Evolutionary conservation across 768 basidiomycete genomes (phyloP).

Genomic region (Boletus rufocinnamomeus): DNA sequence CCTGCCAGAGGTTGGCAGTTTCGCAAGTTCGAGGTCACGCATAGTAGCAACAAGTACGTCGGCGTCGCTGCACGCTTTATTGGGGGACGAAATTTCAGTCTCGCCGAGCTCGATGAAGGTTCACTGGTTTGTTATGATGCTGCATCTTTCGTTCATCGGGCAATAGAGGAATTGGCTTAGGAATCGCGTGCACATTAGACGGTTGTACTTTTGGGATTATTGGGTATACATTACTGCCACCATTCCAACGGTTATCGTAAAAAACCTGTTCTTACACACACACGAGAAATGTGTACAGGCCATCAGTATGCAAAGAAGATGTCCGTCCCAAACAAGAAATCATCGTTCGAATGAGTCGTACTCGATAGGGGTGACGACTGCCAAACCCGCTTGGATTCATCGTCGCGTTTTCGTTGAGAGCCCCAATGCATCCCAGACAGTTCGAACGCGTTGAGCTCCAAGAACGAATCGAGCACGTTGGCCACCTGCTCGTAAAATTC

Average conservation of each 20-base stretch:
- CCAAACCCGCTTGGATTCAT: conserved; percentile 51
- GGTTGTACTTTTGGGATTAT: conserved; percentile 16
- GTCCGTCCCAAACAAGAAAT: conserved; percentile 34
- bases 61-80: conserved; percentile 66
- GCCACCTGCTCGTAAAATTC: conserved; percentile 65
- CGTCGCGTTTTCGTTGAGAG: conserved; percentile 48
- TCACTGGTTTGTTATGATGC: conserved; percentile 52
- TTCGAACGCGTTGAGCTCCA: conserved; percentile 67
- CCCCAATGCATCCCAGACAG: conserved; percentile 78
- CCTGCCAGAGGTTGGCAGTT: conserved; percentile 67
- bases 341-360: conserved; percentile 32
- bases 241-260: neutral
- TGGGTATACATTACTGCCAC: conserved; percentile 14
- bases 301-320: conserved; percentile 34
- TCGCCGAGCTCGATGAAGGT: conserved; percentile 37
- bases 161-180: conserved; percentile 44
- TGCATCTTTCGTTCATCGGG: conserved; percentile 47
- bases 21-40: conserved; percentile 54
- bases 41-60: conserved; percentile 56
- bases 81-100: conserved; percentile 42
- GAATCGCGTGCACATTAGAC: conserved; percentile 17
- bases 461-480: conserved; percentile 54
- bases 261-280: conserved; percentile 7
- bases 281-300: conserved; percentile 17
- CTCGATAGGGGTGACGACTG: conserved; percentile 49